Evolutionary conservation across 1,284 basidiomycete species (phyloP), one percentile per base, ranked within the genome.

Genomic region (Fomitopsis schrenkii): DNA sequence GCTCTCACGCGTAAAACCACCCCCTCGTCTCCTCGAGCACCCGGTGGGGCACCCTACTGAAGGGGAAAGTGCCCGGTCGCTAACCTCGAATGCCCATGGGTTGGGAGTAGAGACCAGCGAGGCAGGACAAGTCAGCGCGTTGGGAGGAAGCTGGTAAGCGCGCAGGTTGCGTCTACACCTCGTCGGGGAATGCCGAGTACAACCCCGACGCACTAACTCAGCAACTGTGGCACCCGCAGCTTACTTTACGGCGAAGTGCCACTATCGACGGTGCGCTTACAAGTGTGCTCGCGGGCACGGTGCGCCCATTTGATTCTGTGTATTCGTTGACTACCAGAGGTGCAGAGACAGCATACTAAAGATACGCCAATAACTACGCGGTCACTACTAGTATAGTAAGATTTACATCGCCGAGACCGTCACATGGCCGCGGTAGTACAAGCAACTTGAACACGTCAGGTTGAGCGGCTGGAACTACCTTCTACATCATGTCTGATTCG

Each of bases 1-100:
- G 30, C 52, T 81, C 71, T 81, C 58, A 75, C 77, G 76, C 71
- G 76, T 68, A 72, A 81, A 81, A 81, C 79, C 79, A 80, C 77
- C 80, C 76, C 77, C 71, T 74, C 73, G 60, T 70, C 69, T 75
- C 79, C 78, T 77, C 63, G 74, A 70, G 70, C 70, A 59, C 63
- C 56, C 41, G 30, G 45, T 35, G 48, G 22, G 36, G 41, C 60
- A 66, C 77, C 71, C 77, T 79, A 74, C 65, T 69, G 70, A 73
- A 73, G 76, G 77, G 77, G 79, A 80, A 81, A 79, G 79, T 59
- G 66, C 72, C 71, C 63, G 63, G 59, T 62, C 74, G 62, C 64
- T 55, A 58, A 62, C 68, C 67, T 68, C 66, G 67, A 71, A 69
- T 69, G 66, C 66, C 68, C 60, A 59, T 55, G 64, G 64, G 66